Percentiles rank a stretch among this genome's conserved stretches.
Evolutionary conservation across 2,329 filamentous ascomycete species (phyloP).

Genomic region (Penicillium verrucosum): DNA sequence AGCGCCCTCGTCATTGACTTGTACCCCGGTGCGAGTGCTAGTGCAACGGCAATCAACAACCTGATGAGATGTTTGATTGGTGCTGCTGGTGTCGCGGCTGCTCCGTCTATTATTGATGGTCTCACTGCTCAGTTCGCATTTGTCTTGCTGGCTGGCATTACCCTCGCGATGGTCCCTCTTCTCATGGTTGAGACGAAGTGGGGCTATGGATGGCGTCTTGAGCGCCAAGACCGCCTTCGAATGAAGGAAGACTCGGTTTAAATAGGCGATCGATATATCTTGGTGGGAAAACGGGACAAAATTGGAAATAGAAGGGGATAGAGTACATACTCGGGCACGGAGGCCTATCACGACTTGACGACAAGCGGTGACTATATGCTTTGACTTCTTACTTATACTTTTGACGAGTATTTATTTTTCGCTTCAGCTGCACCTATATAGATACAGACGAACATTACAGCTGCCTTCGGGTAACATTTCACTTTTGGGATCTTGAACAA

Average conservation of each 20-base stretch:
- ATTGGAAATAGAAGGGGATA: not conserved
- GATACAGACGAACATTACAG: not conserved
- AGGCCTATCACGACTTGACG: slow-evolving; percentile 6
- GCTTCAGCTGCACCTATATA: not conserved
- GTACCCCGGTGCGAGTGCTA: slow-evolving; percentile 33
- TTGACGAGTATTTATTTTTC: not conserved
- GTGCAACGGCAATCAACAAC: slow-evolving; percentile 39
- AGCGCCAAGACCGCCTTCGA: slow-evolving; percentile 19
- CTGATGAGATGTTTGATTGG: slow-evolving; percentile 38
- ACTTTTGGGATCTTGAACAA: not conserved
- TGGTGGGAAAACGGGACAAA: too few species aligned
- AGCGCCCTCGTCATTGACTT: slow-evolving; percentile 40
- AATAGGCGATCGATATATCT: not conserved
- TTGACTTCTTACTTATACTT: not conserved
- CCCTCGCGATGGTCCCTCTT: slow-evolving; percentile 24
- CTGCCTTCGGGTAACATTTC: not conserved
- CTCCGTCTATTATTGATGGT: slow-evolving; percentile 33
- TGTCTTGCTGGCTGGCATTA: slow-evolving; percentile 29
- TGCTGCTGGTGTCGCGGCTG: slow-evolving; percentile 33
- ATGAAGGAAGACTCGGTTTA: slow-evolving; percentile 5
- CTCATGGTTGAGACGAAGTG: slow-evolving; percentile 26
- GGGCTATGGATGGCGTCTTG: slow-evolving; percentile 28
- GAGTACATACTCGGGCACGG: not conserved
- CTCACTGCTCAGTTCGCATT: slow-evolving; percentile 31
- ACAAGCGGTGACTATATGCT: not conserved